These are phyloP conservation scores for Allium fistulosum DNA, from an alignment of 106 monocot genomes.

Conservation along the genomic window DNA sequence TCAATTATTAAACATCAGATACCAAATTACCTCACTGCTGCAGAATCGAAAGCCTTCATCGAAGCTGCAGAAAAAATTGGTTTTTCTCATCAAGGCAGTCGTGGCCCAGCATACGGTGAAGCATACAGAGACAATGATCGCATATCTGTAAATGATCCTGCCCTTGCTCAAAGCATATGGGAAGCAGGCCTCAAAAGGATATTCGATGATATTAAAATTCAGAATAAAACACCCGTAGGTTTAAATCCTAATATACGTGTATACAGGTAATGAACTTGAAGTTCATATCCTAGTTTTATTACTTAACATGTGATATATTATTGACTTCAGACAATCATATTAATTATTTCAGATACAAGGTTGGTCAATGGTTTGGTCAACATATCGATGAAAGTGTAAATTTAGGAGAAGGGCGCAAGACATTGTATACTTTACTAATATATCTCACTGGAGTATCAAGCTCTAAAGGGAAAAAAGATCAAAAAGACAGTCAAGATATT, in stretches of 20 bases:
- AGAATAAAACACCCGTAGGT: slow-evolving; percentile 51
- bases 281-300: not conserved
- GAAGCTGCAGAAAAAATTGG: slow-evolving; percentile 67
- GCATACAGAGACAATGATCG: slow-evolving; percentile 96
- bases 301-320: no score
- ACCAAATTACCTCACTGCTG: slow-evolving; percentile 56
- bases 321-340: not conserved
- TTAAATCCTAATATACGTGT: slow-evolving; percentile 92
- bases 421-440: slow-evolving; percentile 72
- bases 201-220: slow-evolving; percentile 59
- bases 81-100: slow-evolving; percentile 86
- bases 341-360: slow-evolving; percentile 54
- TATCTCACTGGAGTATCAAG: slow-evolving; percentile 53
- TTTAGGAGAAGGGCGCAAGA: slow-evolving; percentile 48
- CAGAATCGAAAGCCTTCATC: slow-evolving; percentile 71
- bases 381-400: slow-evolving; percentile 93
- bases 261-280: slow-evolving; percentile 50
- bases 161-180: slow-evolving; percentile 73
- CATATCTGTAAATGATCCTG: slow-evolving; percentile 53
- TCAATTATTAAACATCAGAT: slow-evolving; percentile 34
- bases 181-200: slow-evolving; percentile 63
- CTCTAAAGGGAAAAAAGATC: slow-evolving; percentile 21
- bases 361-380: slow-evolving; percentile 78
- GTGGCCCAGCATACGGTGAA: slow-evolving; percentile 81
- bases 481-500: slow-evolving; percentile 18